A percentile compares a stretch with the other conserved stretches of the same genome.
These are phyloP conservation scores for Thuja plicata DNA, from an alignment of 83 land plant species.

Conservation along the genomic window DNA sequence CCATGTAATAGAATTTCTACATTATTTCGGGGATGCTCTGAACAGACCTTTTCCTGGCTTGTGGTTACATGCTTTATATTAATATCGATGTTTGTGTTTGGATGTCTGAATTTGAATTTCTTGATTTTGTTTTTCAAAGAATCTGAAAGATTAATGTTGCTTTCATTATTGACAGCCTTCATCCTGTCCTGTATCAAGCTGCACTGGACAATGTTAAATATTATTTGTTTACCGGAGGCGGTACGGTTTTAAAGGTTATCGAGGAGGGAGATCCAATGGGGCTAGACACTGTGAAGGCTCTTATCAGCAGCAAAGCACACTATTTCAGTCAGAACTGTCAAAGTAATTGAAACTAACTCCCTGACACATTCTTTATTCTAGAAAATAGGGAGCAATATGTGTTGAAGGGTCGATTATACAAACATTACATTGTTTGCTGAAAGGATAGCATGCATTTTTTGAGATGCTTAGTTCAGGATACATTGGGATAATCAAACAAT, in stretches of 20 bases:
- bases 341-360: background rate
- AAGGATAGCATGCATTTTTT: background rate
- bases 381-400: background rate
- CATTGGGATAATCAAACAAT: background rate
- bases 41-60: background rate
- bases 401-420: background rate
- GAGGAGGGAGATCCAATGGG: conserved; percentile 58
- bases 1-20: background rate
- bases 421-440: background rate
- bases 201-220: conserved; percentile 52
- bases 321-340: conserved; percentile 11
- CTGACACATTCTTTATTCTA: background rate
- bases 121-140: background rate
- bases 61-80: background rate
- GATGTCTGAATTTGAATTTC: background rate
- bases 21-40: background rate
- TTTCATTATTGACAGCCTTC: conserved; percentile 33
- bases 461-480: background rate
- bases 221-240: conserved; percentile 59
- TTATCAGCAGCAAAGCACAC: conserved; percentile 34
- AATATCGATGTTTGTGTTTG: background rate
- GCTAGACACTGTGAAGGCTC: conserved; percentile 47
- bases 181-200: conserved; percentile 44
- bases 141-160: background rate
- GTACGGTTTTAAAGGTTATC: conserved; percentile 53